phyloP scores from a whole-genome alignment of 805 yeast genomes.

The Nakazawaea holstii region DNA sequence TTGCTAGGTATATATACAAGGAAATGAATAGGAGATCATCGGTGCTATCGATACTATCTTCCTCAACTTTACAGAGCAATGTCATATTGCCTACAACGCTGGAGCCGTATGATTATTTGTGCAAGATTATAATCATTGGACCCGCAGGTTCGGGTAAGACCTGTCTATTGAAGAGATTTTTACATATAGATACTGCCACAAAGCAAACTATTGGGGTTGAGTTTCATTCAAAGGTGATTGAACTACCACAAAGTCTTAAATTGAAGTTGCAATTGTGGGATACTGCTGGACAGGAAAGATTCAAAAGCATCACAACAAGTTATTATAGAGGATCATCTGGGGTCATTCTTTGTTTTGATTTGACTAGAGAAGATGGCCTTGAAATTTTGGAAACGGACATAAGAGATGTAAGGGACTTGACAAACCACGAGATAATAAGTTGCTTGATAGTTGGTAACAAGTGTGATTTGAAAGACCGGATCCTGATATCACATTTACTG shows the following conservation, averaged over 20 bases:
- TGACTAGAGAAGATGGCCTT: conserved; percentile 21
- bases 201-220: conserved; percentile 37
- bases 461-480: conserved; percentile 18
- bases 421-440: conserved; percentile 20
- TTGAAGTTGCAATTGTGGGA: conserved; percentile 31
- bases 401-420: conserved; percentile 24
- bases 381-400: conserved; percentile 24
- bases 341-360: conserved; percentile 29
- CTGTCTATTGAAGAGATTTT: conserved; percentile 32
- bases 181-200: conserved; percentile 21
- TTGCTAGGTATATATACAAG: no score
- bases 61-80: conserved; percentile 9
- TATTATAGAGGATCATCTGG: conserved; percentile 34
- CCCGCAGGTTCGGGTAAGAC: conserved; percentile 39
- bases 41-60: conserved; percentile 2
- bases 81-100: background rate
- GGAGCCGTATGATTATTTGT: conserved; percentile 28
- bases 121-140: conserved; percentile 37
- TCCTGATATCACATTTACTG: background rate
- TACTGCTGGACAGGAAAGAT: conserved; percentile 33
- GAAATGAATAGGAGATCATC: conserved; percentile 6
- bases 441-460: conserved; percentile 31
- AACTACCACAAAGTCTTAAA: conserved; percentile 13
- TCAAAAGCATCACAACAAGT: conserved; percentile 30
- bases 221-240: conserved; percentile 27